Percentiles rank a stretch among this genome's conserved stretches.
Evolutionary conservation across 1,284 basidiomycete species (phyloP).

Genomic region (Apiotrichum sp.): DNA sequence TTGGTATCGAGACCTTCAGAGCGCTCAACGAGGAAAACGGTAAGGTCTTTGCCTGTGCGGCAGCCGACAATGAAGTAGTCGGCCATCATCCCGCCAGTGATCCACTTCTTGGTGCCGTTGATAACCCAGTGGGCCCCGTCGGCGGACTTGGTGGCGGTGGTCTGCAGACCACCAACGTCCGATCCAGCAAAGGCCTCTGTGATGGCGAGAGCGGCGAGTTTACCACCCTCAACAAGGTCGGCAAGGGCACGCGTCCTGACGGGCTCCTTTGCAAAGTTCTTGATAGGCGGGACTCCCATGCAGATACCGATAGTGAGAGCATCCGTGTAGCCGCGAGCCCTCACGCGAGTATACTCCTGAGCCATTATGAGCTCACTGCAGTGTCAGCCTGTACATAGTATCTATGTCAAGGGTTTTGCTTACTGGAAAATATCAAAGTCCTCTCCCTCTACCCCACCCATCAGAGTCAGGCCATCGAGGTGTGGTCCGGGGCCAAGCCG

Average conservation of each 20-base stretch:
- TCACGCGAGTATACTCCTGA: constrained; percentile 74
- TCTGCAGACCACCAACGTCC: constrained; percentile 76
- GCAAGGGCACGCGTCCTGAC: constrained; percentile 58
- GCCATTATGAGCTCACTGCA: constrained; percentile 63
- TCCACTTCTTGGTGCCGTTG: constrained; percentile 87
- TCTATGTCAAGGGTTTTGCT: constrained; percentile 27
- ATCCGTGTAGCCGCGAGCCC: constrained; percentile 77
- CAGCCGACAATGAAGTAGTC: constrained; percentile 45
- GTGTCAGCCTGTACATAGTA: background rate
- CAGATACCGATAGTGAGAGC: constrained; percentile 67
- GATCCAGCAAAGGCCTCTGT: constrained; percentile 85
- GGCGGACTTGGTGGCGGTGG: constrained; percentile 71
- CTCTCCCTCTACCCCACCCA: constrained; percentile 81
- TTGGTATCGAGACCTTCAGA: constrained; percentile 74
- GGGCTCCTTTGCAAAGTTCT: constrained; percentile 57
- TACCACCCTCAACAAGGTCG: constrained; percentile 62
- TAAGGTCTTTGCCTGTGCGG: constrained; percentile 49
- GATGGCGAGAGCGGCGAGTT: constrained; percentile 76
- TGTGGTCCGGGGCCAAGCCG: constrained; percentile 73
- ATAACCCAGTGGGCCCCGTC: constrained; percentile 69
- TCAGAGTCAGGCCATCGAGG: constrained; percentile 70
- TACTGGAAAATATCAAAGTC: constrained; percentile 68
- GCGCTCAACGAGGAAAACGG: constrained; percentile 73
- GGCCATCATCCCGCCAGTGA: constrained; percentile 68
- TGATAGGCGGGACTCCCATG: constrained; percentile 62